Conservation (phyloP, 2,329 filamentous ascomycete genomes). For the Monilinia aucupariae region DNA sequence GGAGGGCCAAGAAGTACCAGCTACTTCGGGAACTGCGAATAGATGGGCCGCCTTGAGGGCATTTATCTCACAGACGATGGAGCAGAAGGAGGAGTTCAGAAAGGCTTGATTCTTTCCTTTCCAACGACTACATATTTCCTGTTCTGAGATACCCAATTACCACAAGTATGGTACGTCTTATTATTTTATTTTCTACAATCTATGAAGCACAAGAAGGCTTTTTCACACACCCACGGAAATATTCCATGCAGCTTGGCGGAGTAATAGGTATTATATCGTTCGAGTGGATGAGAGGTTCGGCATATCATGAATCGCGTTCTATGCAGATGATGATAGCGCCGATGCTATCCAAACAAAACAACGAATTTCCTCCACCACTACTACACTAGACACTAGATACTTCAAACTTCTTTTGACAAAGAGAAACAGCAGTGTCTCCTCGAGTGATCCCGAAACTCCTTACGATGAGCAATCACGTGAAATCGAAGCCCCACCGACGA, state of each 20-base stretch:
- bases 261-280: conserved; percentile 6
- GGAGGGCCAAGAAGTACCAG: conserved; percentile 16
- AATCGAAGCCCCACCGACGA: conserved; percentile 3
- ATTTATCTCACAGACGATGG: conserved; percentile 74
- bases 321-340: conserved; percentile 1
- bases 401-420: conserved; percentile 4
- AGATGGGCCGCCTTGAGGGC: conserved; percentile 78
- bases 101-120: conserved; percentile 20
- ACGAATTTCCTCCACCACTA: neutral
- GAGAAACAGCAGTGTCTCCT: conserved; percentile 4
- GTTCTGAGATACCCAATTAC: conserved; percentile 15
- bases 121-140: neutral
- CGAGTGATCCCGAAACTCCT: conserved; percentile 16
- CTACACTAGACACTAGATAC: neutral
- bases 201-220: neutral
- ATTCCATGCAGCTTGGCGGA: neutral
- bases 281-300: conserved; percentile 4
- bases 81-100: conserved; percentile 73
- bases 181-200: conserved; percentile 2
- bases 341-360: neutral
- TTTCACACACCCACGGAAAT: neutral
- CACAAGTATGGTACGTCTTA: conserved; percentile 17
- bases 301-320: conserved; percentile 7
- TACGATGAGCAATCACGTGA: conserved; percentile 5
- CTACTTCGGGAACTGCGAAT: conserved; percentile 43